Percentiles rank a stretch among this genome's conserved stretches.
phyloP scores from a whole-genome alignment of 768 basidiomycete genomes.

The Boletellus emodensis region DNA sequence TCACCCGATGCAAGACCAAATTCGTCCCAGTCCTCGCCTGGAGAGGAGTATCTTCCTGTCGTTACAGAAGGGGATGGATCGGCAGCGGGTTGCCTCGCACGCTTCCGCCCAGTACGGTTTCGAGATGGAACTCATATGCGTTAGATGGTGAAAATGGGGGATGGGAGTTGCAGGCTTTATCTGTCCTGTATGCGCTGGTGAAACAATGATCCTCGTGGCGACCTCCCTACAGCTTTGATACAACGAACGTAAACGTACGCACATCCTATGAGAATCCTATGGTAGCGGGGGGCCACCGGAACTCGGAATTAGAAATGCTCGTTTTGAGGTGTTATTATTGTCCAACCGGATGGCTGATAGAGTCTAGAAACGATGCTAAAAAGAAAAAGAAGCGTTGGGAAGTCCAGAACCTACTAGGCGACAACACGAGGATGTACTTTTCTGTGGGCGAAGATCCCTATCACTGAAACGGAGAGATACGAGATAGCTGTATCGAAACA shows the following conservation, averaged over 20 bases:
- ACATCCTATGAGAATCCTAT: not conserved
- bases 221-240: conserved; percentile 1
- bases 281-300: too few relatives aligned
- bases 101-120: not conserved
- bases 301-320: too few relatives aligned
- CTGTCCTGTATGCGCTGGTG: not conserved
- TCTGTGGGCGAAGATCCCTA: conserved; percentile 8
- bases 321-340: too few relatives aligned
- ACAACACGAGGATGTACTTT: conserved; percentile 1
- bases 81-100: not conserved
- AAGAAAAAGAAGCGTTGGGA: not conserved
- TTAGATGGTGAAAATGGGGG: not conserved
- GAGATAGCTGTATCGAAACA: not conserved
- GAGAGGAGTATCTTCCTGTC: conserved; percentile 3
- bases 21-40: conserved; percentile 12
- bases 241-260: not conserved
- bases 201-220: not conserved
- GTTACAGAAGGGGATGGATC: not conserved
- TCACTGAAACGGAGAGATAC: not conserved
- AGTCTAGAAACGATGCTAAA: too few relatives aligned
- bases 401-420: not conserved
- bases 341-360: not conserved
- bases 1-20: conserved; percentile 29
- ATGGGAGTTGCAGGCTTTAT: conserved; percentile 9
- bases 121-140: conserved; percentile 4